Evolutionary conservation across 1,284 basidiomycete species (phyloP).

Genomic region (Rhodotorula mucilaginosa): DNA sequence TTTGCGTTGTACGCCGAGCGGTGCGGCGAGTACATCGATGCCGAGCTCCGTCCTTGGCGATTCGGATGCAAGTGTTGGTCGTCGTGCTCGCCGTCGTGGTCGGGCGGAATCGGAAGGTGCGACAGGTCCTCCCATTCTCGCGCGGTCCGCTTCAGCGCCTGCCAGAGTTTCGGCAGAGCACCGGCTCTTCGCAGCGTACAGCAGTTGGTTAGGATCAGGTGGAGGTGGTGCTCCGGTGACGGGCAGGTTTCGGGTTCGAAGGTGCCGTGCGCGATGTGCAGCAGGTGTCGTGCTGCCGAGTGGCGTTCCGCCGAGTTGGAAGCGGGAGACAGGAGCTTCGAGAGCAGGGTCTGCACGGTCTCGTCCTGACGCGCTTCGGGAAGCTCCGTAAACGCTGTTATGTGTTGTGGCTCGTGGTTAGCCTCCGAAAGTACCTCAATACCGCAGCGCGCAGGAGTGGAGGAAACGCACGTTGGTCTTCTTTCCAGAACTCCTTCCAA

Average conservation of each 20-base stretch:
- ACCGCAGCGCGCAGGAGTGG: not conserved
- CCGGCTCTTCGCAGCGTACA: conserved; percentile 79
- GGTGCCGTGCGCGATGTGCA: conserved; percentile 88
- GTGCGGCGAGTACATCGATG: not conserved
- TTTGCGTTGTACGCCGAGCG: not conserved
- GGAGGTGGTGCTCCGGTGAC: conserved; percentile 87
- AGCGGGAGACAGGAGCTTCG: conserved; percentile 79
- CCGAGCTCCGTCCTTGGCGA: not conserved
- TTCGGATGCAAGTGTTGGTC: not conserved
- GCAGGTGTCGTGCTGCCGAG: conserved; percentile 76
- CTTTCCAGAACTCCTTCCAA: conserved; percentile 32
- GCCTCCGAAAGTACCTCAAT: not conserved
- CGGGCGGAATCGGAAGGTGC: not conserved
- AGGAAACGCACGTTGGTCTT: conserved; percentile 24
- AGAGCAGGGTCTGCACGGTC: conserved; percentile 71
- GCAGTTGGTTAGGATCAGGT: conserved; percentile 94
- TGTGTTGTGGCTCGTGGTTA: too few relatives aligned
- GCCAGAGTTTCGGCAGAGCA: conserved; percentile 77
- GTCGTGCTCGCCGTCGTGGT: conserved; percentile 2
- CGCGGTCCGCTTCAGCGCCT: conserved; percentile 84
- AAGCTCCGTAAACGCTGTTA: conserved; percentile 4
- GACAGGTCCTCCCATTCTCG: conserved; percentile 81
- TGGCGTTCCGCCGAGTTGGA: conserved; percentile 62
- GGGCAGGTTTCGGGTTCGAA: conserved; percentile 74
- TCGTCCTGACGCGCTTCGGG: conserved; percentile 12